Evolutionary conservation across 768 basidiomycete species (phyloP), one percentile per base, ranked within the genome.

Genomic region (Filobasidium floriforme): DNA sequence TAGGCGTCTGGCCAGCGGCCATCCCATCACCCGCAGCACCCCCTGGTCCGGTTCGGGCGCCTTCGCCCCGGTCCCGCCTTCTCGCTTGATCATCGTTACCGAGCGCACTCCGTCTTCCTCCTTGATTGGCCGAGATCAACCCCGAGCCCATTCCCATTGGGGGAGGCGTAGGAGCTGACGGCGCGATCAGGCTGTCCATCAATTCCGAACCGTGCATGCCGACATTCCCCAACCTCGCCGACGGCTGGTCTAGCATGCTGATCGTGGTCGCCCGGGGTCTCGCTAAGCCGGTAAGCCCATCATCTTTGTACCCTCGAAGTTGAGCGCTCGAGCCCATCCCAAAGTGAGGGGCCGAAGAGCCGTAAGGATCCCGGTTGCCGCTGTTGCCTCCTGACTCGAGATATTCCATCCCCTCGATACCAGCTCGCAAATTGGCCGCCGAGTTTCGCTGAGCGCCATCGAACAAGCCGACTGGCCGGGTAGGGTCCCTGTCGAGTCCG

Each of bases 1-100:
- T 94, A 41, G 96, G 94, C 46, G 69, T 69, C 49, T 66, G 62
- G 62, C 87, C 85, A 73, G 92, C 89, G 14, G 86, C 85, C 41
- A 84, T 82, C 51, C 84, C 82, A 41, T 80, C 82, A 79, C 90
- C 89, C 44, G 14, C 1, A 37, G 65, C 70, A 43, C 67, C 55
- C 15, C 65, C 71, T 61, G 77, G 76, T 5, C 46, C 46, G 22
- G 15, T 14, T 19, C 76, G 60, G 18, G 73, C 75, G 29, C 18
- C 40, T 18, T 37, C 59, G 18, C 59, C 59, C 15, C 59, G 54
- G 7, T 57, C 54, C 26, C 54, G 7, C 54, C 54, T 22, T 32
- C 54, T 22, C 19, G 22, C 22, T 15, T 15, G 22, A 57, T 57
- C 54, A 24, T 26, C 54, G 24, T 24, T 57, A 2, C 54, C 29